Conservation (phyloP, 2,329 filamentous ascomycete species). For the Ophiostoma sp. region DNA sequence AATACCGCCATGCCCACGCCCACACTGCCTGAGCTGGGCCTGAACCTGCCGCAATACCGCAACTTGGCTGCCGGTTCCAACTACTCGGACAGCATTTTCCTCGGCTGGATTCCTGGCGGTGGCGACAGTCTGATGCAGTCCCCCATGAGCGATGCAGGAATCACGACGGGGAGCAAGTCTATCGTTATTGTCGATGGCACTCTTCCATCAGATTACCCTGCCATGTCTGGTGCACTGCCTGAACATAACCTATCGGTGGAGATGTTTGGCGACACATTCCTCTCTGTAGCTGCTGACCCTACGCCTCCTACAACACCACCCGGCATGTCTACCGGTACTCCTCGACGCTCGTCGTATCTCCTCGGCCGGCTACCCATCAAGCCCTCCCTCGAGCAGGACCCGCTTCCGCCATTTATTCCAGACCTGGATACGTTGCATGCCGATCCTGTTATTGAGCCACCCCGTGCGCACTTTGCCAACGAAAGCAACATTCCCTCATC, state of each 20-base stretch:
- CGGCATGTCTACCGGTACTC: constrained; percentile 30
- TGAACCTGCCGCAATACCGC: constrained; percentile 33
- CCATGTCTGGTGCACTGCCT: constrained; percentile 48
- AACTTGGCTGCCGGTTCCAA: constrained; percentile 34
- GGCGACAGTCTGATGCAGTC: constrained; percentile 30
- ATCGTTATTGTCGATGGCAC: constrained; percentile 81
- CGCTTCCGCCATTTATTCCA: constrained; percentile 45
- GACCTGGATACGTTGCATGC: constrained; percentile 41
- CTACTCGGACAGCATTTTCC: constrained; percentile 40
- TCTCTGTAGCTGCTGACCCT: constrained; percentile 46
- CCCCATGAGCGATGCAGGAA: constrained; percentile 49
- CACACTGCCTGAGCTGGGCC: neutral
- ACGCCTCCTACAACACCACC: constrained; percentile 61
- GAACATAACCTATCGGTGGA: constrained; percentile 33
- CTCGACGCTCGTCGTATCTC: constrained; percentile 50
- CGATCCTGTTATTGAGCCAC: neutral
- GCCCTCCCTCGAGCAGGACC: constrained; percentile 36
- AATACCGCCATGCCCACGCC: neutral
- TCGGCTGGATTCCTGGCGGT: neutral
- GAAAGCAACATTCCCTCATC: neutral
- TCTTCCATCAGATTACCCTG: constrained; percentile 42
- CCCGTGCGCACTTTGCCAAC: neutral
- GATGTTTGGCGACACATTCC: constrained; percentile 49
- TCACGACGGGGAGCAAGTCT: constrained; percentile 80
- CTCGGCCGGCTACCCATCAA: constrained; percentile 44